Evolutionary conservation across 208 protist genomes (phyloP), one percentile per base, ranked within the genome.

Genomic region (Wallacemonas rigidus): DNA sequence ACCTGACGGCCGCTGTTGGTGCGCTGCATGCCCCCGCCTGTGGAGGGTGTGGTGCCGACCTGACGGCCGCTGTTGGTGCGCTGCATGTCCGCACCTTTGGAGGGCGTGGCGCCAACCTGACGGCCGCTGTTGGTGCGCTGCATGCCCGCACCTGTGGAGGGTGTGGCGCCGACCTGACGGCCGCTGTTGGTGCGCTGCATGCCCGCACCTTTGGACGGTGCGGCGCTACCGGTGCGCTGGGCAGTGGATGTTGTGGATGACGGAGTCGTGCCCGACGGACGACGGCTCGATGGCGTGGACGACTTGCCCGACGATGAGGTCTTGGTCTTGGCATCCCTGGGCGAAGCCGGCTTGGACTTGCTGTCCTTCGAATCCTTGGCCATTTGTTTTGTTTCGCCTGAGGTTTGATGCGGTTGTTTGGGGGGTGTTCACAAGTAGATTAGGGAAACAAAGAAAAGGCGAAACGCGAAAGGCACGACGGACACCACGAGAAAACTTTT

Each of bases 351-450:
- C 50, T 69, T 69, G 26, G 64, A 57, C 50, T 69, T 69, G 44
- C 48, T 36, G 48, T 40, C 40, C 70, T 44, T 63, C 8, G 58
- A 67, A n/a, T 2, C 14, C 35, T 64, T 67, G 55, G 61, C 57
- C 69, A 65, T 17, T 69, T 56, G 45, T 41, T 63, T 39, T 71
- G 55, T 53, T 76, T 76, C 4, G 58, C 71, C 72, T 26, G 26
- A 71, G 69, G 36, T 41, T 45, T 39, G 53, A 26, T 50, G 39
- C 7, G 15, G 15, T 36, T 26, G 62, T n/a, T 51, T 57, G 45
- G 17, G 35, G 9, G 44, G 43, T 61, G 44, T 47, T 60, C 43
- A 61, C 54, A 65, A 3, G n/a, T 50, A 14, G 50, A 17, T 40
- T 9, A 2, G 35, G 61, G 7, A 62, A 74, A 14, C 36, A 47